These are phyloP conservation scores for Teratosphaeriaceae sp. DNA, from an alignment of 2,329 filamentous ascomycete species.

Conservation along the genomic window DNA sequence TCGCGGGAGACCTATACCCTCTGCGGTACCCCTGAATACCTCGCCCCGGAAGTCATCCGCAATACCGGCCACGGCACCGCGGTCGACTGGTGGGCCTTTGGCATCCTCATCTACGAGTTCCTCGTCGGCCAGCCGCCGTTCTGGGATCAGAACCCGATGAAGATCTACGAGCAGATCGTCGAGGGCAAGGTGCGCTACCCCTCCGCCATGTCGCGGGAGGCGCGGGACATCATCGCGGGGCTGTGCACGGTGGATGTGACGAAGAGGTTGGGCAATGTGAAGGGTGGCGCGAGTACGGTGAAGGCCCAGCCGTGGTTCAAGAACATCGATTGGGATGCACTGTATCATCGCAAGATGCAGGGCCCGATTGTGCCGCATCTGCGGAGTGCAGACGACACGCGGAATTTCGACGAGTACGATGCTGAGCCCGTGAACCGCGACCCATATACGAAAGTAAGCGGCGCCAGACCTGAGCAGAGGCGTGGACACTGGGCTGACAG, in stretches of 20 bases:
- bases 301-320: slow-evolving; percentile 72
- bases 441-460: slow-evolving; percentile 51
- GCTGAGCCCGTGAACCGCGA: slow-evolving; percentile 62
- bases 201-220: slow-evolving; percentile 58
- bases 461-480: not conserved
- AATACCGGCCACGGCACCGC: slow-evolving; percentile 68
- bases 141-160: slow-evolving; percentile 80
- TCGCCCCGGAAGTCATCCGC: slow-evolving; percentile 77
- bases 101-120: slow-evolving; percentile 79
- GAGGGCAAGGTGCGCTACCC: slow-evolving; percentile 72
- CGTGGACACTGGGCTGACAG: not conserved
- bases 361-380: slow-evolving; percentile 73
- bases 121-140: slow-evolving; percentile 79
- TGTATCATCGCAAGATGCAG: slow-evolving; percentile 56
- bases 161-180: slow-evolving; percentile 79
- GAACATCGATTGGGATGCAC: slow-evolving; percentile 65
- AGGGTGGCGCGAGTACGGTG: slow-evolving; percentile 63
- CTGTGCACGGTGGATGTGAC: slow-evolving; percentile 76
- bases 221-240: slow-evolving; percentile 67
- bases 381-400: slow-evolving; percentile 63
- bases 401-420: slow-evolving; percentile 80
- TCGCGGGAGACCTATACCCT: slow-evolving; percentile 71
- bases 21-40: slow-evolving; percentile 77
- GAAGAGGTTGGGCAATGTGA: slow-evolving; percentile 70
- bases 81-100: slow-evolving; percentile 84